Base-by-base conservation (phyloP, 2,329 filamentous ascomycete genomes). In the Xylaria sp. region DNA sequence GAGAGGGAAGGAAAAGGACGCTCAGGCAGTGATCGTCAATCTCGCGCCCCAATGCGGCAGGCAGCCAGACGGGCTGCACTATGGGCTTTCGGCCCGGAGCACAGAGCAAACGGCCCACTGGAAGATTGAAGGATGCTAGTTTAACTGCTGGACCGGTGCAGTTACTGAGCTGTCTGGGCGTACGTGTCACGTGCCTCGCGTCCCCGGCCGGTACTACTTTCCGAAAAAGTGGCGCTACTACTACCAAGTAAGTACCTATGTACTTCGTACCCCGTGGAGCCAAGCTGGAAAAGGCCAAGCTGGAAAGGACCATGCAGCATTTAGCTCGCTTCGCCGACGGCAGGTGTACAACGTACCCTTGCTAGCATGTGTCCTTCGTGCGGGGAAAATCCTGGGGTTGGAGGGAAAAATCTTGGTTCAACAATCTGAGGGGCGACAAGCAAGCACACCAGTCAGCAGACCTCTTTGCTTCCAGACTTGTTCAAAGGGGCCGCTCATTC, bases 1-100 rank as follows among this genome's bases (percentile, higher is more conserved):
- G 41, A 28, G 28, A 36, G n/a, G n/a, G 28, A n/a, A 41, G 8
- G 12, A 18, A 58, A 25, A 9, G 13, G 4, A 31, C 23, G 54
- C 33, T 43, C 74, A 71, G 55, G 71, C 69, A 51, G 48, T 23
- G 54, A 67, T 63, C 54, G 10, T 59, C 51, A 49, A 55, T 41
- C 33, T 54, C 60, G 60, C 61, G 62, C 70, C 70, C 69, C 61
- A 20, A 58, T 63, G 51, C 31, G 63, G 62, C 62, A 64, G 70
- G 69, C 67, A 71, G 65, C 64, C 60, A 68, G 70, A 60, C 70
- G 8, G 64, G 71, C 68, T 57, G 72, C 72, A 78, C 75, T 80
- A 78, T 80, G 79, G 79, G 73, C 73, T 78, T 75, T 80, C 79
- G 79, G 79, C 64, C 79, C 79, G 79, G 62, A 64, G 69, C 73